Evolutionary conservation across 306 rosid species (phyloP), one percentile per base, ranked within the genome.

Genomic region (Inga oerstediana): DNA sequence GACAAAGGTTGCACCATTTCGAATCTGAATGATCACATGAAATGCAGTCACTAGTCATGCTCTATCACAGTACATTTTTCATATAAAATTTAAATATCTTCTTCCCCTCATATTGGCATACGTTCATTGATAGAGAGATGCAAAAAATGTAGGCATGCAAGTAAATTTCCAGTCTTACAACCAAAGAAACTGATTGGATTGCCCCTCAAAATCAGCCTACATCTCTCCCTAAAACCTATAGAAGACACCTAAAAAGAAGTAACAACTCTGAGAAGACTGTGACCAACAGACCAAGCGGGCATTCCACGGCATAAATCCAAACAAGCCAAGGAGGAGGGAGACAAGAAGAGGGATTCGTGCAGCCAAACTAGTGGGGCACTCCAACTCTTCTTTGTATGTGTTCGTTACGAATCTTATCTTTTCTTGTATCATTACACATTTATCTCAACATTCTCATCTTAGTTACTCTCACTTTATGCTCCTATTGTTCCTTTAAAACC

Each of bases 1-100:
- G 46, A 95, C 84, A 85, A 91, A 91, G 61, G 99, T 95, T 10
- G 99, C 98, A 48, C 97, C 99, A 85, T 86, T 92, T 77, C 89
- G 93, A 78, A 92, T 88, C 99, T 95, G 87, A 51, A 84, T 82
- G 56, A 52, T 19, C 72, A 79, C 30, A 41, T 27, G 78, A 58
- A 72, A 80, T 54, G 52, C 66, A 85, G 80, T 79, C 75, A 70
- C 87, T 65, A 22, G 30, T 61, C 78, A 45, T 37, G 56, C 74
- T 69, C 81, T 30, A 64, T 24, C 35, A 80, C 58, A 62, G 58
- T 27, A 83, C 10, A 59, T 39, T 8, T 76, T 77, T 56, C 12
- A 76, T 61, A 35, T 68, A 79, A 39, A 79, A 22, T 73, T 78
- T 9, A 71, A n/a, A 71, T n/a, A 71, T 37, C 48, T 16, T 41